phyloP scores from a whole-genome alignment of 495 filamentous ascomycete genomes.

The Hyaloscypha hepaticicola region DNA sequence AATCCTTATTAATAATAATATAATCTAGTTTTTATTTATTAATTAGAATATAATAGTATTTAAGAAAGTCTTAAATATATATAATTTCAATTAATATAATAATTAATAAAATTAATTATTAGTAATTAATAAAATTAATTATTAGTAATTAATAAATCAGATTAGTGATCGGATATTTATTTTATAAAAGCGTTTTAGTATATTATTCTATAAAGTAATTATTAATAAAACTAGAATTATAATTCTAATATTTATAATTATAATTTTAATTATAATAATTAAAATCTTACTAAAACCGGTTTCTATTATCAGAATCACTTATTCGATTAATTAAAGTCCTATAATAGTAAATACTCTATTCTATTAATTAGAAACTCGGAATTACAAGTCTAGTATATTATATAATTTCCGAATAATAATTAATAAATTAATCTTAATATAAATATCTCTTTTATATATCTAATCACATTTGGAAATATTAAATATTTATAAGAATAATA shows the following conservation, averaged over 20 bases:
- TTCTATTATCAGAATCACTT: slow-evolving; percentile 11
- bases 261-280: slow-evolving; percentile 3
- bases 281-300: slow-evolving; percentile 7
- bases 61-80: no score
- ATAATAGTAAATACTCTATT: slow-evolving; percentile 16
- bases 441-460: slow-evolving; percentile 1
- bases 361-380: slow-evolving; percentile 6
- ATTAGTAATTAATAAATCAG: no score
- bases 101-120: no score
- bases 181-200: no score
- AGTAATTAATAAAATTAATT: no score
- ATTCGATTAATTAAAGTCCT: slow-evolving; percentile 9
- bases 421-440: slow-evolving; percentile 15
- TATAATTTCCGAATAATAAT: slow-evolving; percentile 6
- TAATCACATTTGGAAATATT: slow-evolving; percentile 3
- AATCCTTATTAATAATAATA: no score
- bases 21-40: no score
- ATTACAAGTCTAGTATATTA: slow-evolving; percentile 2
- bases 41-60: no score
- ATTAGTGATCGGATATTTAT: no score
- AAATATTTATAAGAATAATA: slow-evolving; percentile 4
- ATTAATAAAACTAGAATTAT: no score
- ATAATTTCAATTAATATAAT: no score
- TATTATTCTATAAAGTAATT: no score
- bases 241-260: slow-evolving; percentile 1